Evolutionary conservation across 106 monocot genomes (phyloP).

Genomic region (Acanthochlamys bracteata): DNA sequence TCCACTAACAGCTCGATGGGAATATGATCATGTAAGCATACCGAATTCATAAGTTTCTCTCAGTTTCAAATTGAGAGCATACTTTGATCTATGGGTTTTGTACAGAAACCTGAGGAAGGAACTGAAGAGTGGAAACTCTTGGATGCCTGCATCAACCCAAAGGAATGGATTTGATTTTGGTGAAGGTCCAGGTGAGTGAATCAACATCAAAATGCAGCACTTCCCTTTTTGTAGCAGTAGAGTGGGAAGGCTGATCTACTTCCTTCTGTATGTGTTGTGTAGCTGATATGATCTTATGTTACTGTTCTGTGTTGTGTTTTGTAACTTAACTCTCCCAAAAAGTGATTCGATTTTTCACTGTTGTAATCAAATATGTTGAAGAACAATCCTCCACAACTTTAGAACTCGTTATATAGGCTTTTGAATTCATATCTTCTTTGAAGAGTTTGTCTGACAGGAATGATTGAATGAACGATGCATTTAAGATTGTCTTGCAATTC

Average conservation of each 20-base stretch:
- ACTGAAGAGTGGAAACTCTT: conserved; percentile 87
- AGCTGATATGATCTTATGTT: too few relatives aligned
- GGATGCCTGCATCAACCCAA: conserved; percentile 83
- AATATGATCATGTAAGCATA: conserved; percentile 84
- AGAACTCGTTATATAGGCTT: too few relatives aligned
- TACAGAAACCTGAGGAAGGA: conserved; percentile 63
- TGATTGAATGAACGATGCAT: too few relatives aligned
- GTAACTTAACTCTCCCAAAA: too few relatives aligned
- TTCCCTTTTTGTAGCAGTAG: conserved; percentile 10
- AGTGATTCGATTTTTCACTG: too few relatives aligned
- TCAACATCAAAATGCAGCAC: not conserved
- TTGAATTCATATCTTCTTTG: too few relatives aligned
- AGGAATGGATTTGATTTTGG: conserved; percentile 56
- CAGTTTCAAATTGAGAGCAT: not conserved
- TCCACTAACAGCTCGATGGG: conserved; percentile 92
- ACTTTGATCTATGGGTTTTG: not conserved
- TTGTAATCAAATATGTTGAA: too few relatives aligned
- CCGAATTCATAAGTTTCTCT: not conserved
- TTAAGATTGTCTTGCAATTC: too few relatives aligned
- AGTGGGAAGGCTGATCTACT: conserved; percentile 1
- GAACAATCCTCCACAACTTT: too few relatives aligned
- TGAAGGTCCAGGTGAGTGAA: not conserved
- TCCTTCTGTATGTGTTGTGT: not conserved
- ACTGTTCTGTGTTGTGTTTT: too few relatives aligned
- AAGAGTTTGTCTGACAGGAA: too few relatives aligned